A percentile compares a stretch with the other conserved stretches of the same genome.
These are phyloP conservation scores for Penicillium brevicompactum DNA, from an alignment of 2,329 filamentous ascomycete genomes.

Conservation along the genomic window DNA sequence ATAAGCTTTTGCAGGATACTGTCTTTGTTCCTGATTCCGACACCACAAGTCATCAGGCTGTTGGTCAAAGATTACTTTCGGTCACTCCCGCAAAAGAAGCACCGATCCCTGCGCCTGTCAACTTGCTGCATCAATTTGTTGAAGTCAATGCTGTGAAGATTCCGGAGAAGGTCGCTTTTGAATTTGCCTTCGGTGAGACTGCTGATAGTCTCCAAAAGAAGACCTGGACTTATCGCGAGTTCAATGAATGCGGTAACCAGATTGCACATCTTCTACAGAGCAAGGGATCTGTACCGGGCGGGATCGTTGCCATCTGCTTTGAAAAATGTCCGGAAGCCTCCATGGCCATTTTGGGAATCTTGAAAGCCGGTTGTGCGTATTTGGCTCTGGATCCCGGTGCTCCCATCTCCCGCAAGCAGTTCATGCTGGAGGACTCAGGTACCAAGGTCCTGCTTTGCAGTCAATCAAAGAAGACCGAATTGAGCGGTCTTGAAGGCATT, in stretches of 20 bases:
- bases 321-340: slow-evolving; percentile 84
- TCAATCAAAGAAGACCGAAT: slow-evolving; percentile 43
- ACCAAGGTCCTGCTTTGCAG: slow-evolving; percentile 66
- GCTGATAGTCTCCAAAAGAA: slow-evolving; percentile 49
- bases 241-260: slow-evolving; percentile 71
- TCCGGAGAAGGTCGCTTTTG: slow-evolving; percentile 68
- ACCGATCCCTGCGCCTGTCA: slow-evolving; percentile 59
- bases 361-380: slow-evolving; percentile 81
- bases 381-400: slow-evolving; percentile 77
- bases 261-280: slow-evolving; percentile 66
- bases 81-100: slow-evolving; percentile 63
- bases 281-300: slow-evolving; percentile 55
- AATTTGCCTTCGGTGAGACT: slow-evolving; percentile 68
- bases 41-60: slow-evolving; percentile 43
- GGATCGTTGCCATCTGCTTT: slow-evolving; percentile 75
- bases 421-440: slow-evolving; percentile 74
- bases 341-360: slow-evolving; percentile 76
- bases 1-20: slow-evolving; percentile 64
- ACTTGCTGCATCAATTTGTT: slow-evolving; percentile 76
- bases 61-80: slow-evolving; percentile 53
- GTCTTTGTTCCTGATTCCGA: slow-evolving; percentile 50
- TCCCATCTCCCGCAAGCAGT: slow-evolving; percentile 71
- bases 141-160: slow-evolving; percentile 60
- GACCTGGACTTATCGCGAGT: slow-evolving; percentile 73
- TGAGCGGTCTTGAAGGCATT: slow-evolving; percentile 38